Evolutionary conservation across 352 stramenopile genomes (phyloP), one percentile per base, ranked within the genome.

Genomic region (Phytopythium boreale): DNA sequence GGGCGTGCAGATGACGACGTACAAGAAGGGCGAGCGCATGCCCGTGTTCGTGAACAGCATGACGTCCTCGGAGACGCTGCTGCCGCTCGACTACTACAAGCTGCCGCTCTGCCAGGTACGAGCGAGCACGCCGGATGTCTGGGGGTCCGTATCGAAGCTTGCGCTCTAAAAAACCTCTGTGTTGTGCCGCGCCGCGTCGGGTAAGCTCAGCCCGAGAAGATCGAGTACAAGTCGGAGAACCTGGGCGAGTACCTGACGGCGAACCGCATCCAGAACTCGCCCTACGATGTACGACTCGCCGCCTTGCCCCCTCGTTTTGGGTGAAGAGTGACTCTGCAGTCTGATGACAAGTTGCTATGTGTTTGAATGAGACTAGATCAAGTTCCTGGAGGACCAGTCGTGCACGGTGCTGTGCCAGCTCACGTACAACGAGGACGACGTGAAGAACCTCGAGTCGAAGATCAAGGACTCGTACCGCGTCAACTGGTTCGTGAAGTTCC

Each of bases 251-350:
- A 99, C 66, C 80, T 99, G 52, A 96, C 92, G 34, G 98, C 97
- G 22, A 98, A 99, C 73, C 93, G 97, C 60, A 99, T 99, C 68
- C 95, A 99, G 79, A 99, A 97, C 75, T 99, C 97, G 19, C 90
- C 96, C 31, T 99, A 99, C 74, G 79, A 96, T 36, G 79, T 88
- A 55, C 43, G 62, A 52, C 9, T 14, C 64, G 27, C 4, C 22
- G 59, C 41, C 41, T 22, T 4, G 8, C 8, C 4, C n/a, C 10
- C 19, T 26, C 29, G 29, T 7, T 14, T 4, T 14, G 43, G 6
- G 15, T 4, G 4, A 39, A 10, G 34, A 37, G 9, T 50, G 47
- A 29, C 15, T 52, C 3, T 20, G 47, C 14, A 12, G 2, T 46
- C 34, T 68, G 27, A 31, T 50, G 2, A 27, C n/a, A 37, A 41